Evolutionary conservation across 495 filamentous ascomycete genomes (phyloP).

Genomic region (Aspergillus conjunctus): DNA sequence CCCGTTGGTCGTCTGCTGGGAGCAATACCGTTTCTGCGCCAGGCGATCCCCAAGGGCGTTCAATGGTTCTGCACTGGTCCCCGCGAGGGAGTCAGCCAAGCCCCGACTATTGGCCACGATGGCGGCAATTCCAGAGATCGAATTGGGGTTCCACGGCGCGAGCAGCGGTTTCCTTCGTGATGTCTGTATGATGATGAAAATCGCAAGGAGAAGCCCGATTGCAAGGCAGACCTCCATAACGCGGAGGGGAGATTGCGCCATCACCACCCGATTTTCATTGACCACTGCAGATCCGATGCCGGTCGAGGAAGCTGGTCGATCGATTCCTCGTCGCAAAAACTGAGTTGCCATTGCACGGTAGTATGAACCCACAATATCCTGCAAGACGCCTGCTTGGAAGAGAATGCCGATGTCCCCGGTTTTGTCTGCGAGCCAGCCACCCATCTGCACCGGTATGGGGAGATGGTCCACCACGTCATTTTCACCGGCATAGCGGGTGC

Average conservation of each 20-base stretch:
- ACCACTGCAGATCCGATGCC: background rate
- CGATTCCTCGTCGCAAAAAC: background rate
- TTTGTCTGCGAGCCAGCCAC: background rate
- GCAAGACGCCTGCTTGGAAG: background rate
- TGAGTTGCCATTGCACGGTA: background rate
- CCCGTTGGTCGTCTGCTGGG: background rate
- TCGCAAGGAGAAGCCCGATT: background rate
- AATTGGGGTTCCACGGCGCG: background rate
- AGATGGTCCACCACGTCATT: background rate
- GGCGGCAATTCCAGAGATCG: background rate
- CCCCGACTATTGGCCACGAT: background rate
- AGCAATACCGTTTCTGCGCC: background rate
- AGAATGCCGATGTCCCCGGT: background rate
- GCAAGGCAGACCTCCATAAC: background rate
- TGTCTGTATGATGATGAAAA: background rate
- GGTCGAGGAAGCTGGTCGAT: background rate
- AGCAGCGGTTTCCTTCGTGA: background rate
- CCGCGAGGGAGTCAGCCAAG: background rate
- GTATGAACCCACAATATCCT: background rate
- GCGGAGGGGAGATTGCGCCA: background rate
- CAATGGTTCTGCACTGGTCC: background rate
- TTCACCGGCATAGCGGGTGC: background rate
- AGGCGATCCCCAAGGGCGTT: background rate
- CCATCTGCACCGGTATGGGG: background rate
- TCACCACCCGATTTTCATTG: background rate